Evolutionary conservation across 306 rosid genomes (phyloP).

Genomic region (Biancaea sappan): DNA sequence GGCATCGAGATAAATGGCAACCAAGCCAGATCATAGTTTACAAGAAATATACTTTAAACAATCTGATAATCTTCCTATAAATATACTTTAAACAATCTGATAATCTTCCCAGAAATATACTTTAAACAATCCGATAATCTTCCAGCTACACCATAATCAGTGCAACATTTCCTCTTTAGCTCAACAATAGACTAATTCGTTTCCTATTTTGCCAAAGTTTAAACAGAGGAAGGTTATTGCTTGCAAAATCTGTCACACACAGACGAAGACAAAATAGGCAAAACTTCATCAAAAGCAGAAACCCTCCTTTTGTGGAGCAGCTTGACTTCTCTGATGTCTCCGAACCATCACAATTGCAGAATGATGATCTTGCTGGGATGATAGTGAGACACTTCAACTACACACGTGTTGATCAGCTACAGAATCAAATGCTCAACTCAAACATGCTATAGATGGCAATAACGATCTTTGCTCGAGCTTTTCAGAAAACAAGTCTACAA

Average conservation of each 20-base stretch:
- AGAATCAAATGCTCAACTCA: neutral
- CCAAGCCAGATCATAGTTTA: neutral
- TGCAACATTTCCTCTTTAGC: neutral
- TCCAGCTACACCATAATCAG: too few species aligned
- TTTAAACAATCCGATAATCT: too few species aligned
- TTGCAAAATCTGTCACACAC: too few species aligned
- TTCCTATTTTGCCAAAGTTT: neutral
- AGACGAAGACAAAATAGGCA: neutral
- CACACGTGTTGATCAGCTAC: neutral
- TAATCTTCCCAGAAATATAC: too few species aligned
- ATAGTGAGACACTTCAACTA: neutral
- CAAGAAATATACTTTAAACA: neutral
- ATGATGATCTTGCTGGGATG: neutral
- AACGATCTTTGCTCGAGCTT: neutral
- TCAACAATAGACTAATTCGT: neutral
- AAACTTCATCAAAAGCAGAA: neutral
- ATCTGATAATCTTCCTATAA: too few species aligned
- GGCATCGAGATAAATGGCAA: neutral
- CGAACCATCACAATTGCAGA: neutral
- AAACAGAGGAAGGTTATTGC: neutral
- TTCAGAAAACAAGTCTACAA: neutral
- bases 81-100: too few species aligned
- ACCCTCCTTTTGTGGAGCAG: neutral
- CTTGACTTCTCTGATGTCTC: neutral
- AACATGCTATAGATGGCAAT: neutral